Evolutionary conservation across 208 protist genomes (phyloP).

Genomic region (Acanthamoeba triangularis): DNA sequence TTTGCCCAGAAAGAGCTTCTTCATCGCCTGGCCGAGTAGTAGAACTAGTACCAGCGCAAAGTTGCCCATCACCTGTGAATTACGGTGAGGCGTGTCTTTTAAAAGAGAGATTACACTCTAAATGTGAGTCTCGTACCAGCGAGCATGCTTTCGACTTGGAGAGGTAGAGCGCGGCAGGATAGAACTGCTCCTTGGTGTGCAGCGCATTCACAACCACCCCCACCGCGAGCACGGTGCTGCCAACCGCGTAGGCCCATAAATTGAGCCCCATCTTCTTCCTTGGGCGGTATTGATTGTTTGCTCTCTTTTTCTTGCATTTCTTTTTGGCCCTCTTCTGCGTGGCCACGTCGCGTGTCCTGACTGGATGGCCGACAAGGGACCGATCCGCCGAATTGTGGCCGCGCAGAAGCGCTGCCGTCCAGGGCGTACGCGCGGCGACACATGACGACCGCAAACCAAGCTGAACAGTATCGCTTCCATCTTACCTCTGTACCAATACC

Average conservation of each 20-base stretch:
- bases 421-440: too few relatives aligned
- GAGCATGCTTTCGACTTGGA: constrained; percentile 7
- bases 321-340: not conserved
- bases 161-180: not conserved
- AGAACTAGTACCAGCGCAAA: not conserved
- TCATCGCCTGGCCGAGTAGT: not conserved
- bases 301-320: not conserved
- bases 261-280: not conserved
- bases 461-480: too few relatives aligned
- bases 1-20: constrained; percentile 46
- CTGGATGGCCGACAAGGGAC: too few relatives aligned
- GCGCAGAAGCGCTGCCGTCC: too few relatives aligned
- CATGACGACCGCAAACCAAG: too few relatives aligned
- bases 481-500: too few relatives aligned
- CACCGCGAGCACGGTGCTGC: constrained; percentile 1
- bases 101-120: not conserved
- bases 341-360: too few relatives aligned
- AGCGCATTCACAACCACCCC: not conserved
- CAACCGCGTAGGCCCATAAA: not conserved
- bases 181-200: constrained; percentile 21
- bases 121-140: not conserved
- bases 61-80: constrained; percentile 36
- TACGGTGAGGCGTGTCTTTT: too few relatives aligned
- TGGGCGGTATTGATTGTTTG: not conserved
- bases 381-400: too few relatives aligned